phyloP scores from a whole-genome alignment of 768 basidiomycete genomes.

The Serendipita sp. region DNA sequence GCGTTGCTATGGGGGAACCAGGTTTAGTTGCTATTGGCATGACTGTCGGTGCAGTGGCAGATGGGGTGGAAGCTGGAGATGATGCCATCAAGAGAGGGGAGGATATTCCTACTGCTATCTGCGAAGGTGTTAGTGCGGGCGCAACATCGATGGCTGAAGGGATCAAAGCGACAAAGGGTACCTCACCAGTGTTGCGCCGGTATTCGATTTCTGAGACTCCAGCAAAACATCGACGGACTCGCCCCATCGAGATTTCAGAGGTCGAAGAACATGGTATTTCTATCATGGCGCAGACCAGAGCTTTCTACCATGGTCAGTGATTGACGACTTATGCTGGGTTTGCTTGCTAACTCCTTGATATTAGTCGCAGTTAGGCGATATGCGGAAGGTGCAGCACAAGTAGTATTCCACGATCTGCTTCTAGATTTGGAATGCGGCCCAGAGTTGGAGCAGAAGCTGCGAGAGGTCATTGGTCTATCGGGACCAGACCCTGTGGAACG shows the following conservation, averaged over 20 bases:
- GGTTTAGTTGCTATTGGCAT: too few species aligned
- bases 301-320: conserved; percentile 2
- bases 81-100: not conserved
- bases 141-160: not conserved
- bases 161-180: not conserved
- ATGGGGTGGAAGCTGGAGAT: not conserved
- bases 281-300: not conserved
- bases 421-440: not conserved
- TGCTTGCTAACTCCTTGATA: not conserved
- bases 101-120: not conserved
- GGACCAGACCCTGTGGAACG: too few species aligned
- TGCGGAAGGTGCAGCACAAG: not conserved
- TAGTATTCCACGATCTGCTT: not conserved
- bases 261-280: not conserved
- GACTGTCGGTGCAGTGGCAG: not conserved
- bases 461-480: not conserved
- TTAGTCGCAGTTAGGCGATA: not conserved
- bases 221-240: not conserved
- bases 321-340: not conserved
- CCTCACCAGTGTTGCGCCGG: too few species aligned
- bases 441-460: not conserved
- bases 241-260: not conserved
- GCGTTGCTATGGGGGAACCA: too few species aligned
- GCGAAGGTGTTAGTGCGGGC: not conserved
- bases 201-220: not conserved